A percentile compares a stretch with the other conserved stretches of the same genome.
These are phyloP conservation scores for Biscogniauxia sp. DNA, from an alignment of 2,329 filamentous ascomycete genomes.

Conservation along the genomic window DNA sequence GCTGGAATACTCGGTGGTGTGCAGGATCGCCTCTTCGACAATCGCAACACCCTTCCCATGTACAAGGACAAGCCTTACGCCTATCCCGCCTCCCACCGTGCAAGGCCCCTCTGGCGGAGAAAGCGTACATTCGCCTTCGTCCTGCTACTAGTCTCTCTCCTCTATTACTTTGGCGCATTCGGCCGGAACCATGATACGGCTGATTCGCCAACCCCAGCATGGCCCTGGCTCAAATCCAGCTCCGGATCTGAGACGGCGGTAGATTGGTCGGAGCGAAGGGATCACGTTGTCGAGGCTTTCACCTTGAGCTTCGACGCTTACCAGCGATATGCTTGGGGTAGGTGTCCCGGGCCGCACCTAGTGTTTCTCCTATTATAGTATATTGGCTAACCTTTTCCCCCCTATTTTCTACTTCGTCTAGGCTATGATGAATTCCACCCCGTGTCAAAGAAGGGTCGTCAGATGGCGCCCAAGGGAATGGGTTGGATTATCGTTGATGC, in stretches of 20 bases:
- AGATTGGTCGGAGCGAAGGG: constrained; percentile 75
- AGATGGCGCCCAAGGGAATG: constrained; percentile 86
- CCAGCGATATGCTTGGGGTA: constrained; percentile 91
- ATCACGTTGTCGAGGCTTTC: constrained; percentile 86
- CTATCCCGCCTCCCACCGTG: constrained; percentile 59
- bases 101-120: constrained; percentile 59
- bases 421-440: constrained; percentile 87
- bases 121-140: constrained; percentile 58
- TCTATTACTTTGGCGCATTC: constrained; percentile 72
- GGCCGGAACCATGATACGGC: constrained; percentile 34
- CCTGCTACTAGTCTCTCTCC: constrained; percentile 50
- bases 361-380: background rate
- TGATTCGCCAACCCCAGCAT: constrained; percentile 42
- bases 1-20: constrained; percentile 49
- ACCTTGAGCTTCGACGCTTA: constrained; percentile 91
- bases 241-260: constrained; percentile 42
- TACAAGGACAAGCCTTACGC: constrained; percentile 98
- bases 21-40: constrained; percentile 65
- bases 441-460: constrained; percentile 69
- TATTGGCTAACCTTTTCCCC: background rate
- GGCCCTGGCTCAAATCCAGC: constrained; percentile 58
- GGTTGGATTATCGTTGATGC: constrained; percentile 99
- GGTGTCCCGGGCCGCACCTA: constrained; percentile 33
- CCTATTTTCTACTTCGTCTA: constrained; percentile 31
- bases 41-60: constrained; percentile 69